These are phyloP conservation scores for Camelina neglecta DNA, from an alignment of 345 rosid species.

Conservation along the genomic window DNA sequence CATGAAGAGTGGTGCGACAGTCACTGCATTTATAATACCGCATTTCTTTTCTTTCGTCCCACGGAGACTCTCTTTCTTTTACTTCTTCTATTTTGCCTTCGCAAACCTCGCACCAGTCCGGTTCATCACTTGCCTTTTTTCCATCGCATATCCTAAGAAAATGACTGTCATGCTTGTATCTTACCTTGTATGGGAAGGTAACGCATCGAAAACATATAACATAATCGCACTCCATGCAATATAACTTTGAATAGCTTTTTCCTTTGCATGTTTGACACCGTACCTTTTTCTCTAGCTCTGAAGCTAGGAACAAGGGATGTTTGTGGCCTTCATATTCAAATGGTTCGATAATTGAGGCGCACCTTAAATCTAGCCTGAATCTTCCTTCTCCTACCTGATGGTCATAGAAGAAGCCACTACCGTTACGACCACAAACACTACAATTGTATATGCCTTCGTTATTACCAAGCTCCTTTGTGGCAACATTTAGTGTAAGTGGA, in stretches of 20 bases:
- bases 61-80: too few relatives aligned
- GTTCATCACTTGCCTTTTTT: not conserved
- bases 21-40: not conserved
- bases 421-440: too few relatives aligned
- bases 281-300: not conserved
- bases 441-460: too few relatives aligned
- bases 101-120: not conserved
- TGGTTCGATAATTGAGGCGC: not conserved
- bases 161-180: not conserved
- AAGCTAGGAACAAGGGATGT: not conserved
- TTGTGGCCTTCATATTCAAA: not conserved
- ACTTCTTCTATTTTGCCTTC: not conserved
- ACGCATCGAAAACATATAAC: not conserved
- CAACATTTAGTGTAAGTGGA: too few relatives aligned
- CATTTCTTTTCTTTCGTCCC: too few relatives aligned
- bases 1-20: slow-evolving; percentile 1
- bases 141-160: not conserved
- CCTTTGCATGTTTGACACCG: not conserved
- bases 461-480: too few relatives aligned
- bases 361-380: not conserved
- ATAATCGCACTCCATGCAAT: not conserved
- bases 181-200: not conserved
- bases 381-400: not conserved
- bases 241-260: not conserved
- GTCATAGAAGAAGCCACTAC: not conserved